A percentile compares a stretch with the other conserved stretches of the same genome.
These are phyloP conservation scores for Pythium volutum DNA, from an alignment of 352 stramenopile species.

Conservation along the genomic window DNA sequence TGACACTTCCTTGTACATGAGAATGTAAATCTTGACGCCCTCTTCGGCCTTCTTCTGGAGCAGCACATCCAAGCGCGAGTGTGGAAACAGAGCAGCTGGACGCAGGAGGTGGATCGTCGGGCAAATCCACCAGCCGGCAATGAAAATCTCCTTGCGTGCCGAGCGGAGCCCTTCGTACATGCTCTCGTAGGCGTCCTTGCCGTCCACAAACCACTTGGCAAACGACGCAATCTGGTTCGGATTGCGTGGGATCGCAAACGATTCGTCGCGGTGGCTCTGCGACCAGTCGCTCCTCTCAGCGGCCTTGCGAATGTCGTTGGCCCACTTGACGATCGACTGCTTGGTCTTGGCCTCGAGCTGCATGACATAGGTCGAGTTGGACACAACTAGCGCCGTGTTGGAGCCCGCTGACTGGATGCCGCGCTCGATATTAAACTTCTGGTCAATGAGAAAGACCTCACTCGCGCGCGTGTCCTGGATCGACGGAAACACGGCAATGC, in stretches of 20 bases:
- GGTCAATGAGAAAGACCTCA: slow-evolving; percentile 79
- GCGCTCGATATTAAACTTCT: slow-evolving; percentile 78
- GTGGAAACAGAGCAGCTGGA: slow-evolving; percentile 46
- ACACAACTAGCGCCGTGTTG: slow-evolving; percentile 72
- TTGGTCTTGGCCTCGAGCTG: slow-evolving; percentile 81
- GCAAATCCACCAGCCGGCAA: slow-evolving; percentile 89
- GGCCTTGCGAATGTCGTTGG: slow-evolving; percentile 75
- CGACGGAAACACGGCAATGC: slow-evolving; percentile 76
- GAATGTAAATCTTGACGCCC: slow-evolving; percentile 86
- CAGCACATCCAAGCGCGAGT: slow-evolving; percentile 63
- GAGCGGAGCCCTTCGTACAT: slow-evolving; percentile 64
- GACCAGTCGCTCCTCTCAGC: slow-evolving; percentile 72
- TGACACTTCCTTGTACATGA: slow-evolving; percentile 91
- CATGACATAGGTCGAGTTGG: slow-evolving; percentile 83
- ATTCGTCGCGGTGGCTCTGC: slow-evolving; percentile 75
- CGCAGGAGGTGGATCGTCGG: slow-evolving; percentile 81
- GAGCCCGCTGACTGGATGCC: slow-evolving; percentile 77
- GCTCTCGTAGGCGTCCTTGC: slow-evolving; percentile 64
- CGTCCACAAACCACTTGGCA: slow-evolving; percentile 82
- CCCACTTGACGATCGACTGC: slow-evolving; percentile 78
- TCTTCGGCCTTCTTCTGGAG: slow-evolving; percentile 73
- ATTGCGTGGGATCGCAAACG: slow-evolving; percentile 72
- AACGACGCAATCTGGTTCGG: slow-evolving; percentile 58
- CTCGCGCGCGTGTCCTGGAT: slow-evolving; percentile 65
- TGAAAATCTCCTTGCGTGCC: slow-evolving; percentile 87